These are phyloP conservation scores for Mollisia scopiformis DNA, from an alignment of 2,329 filamentous ascomycete genomes.

Conservation along the genomic window DNA sequence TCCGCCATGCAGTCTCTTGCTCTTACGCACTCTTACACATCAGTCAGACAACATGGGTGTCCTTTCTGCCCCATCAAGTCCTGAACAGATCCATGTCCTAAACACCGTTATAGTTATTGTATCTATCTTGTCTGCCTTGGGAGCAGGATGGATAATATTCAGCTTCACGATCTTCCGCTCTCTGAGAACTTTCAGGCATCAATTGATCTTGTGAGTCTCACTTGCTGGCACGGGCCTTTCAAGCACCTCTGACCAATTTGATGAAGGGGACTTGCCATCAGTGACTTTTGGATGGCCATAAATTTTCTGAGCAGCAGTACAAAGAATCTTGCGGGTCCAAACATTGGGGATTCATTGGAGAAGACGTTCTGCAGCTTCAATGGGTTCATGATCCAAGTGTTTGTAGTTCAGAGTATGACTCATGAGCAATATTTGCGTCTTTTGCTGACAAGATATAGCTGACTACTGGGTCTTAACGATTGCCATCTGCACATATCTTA, in stretches of 20 bases:
- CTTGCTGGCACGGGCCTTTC: neutral
- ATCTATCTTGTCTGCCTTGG: constrained; percentile 40
- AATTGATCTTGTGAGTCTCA: constrained; percentile 39
- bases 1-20: neutral
- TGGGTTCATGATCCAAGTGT: constrained; percentile 46
- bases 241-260: neutral
- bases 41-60: constrained; percentile 15
- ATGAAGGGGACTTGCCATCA: constrained; percentile 41
- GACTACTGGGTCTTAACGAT: constrained; percentile 49
- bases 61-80: constrained; percentile 28
- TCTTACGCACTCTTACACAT: neutral
- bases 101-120: constrained; percentile 38
- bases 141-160: constrained; percentile 42
- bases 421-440: neutral
- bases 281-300: constrained; percentile 44
- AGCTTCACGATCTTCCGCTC: constrained; percentile 43
- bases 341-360: constrained; percentile 35
- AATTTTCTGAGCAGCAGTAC: constrained; percentile 38
- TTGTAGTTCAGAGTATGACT: constrained; percentile 43
- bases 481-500: constrained; percentile 44
- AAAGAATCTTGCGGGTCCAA: constrained; percentile 38
- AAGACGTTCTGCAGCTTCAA: constrained; percentile 43
- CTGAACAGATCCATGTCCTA: constrained; percentile 26
- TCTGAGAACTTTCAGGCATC: constrained; percentile 43
- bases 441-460: constrained; percentile 27